Conservation (phyloP, 192 early-diverging fungal species). For the Coemansia aciculifera region DNA sequence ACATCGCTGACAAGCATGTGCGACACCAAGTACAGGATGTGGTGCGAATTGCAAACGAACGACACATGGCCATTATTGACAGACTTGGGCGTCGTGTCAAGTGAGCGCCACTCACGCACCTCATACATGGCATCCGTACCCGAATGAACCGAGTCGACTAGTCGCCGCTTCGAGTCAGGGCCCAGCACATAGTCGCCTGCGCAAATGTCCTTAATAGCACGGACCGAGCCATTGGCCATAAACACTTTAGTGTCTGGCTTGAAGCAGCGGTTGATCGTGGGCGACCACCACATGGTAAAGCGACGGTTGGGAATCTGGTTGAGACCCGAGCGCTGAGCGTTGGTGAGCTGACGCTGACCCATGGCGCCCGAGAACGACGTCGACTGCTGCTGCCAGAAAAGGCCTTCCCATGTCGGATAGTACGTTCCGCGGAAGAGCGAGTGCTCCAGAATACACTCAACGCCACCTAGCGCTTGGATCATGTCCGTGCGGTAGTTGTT, state of each 20-base stretch:
- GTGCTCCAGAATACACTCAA: constrained; percentile 98
- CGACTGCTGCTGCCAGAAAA: constrained; percentile 91
- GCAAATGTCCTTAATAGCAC: constrained; percentile 20
- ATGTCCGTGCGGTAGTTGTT: constrained; percentile 99
- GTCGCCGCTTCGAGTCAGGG: constrained; percentile 24
- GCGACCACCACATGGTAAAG: constrained; percentile 99
- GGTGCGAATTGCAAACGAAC: constrained; percentile 30
- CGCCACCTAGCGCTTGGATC: constrained; percentile 98
- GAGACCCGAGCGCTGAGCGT: constrained; percentile 95
- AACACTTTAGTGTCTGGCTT: constrained; percentile 58
- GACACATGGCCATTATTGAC: neutral
- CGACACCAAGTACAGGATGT: constrained; percentile 29
- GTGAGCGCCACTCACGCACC: constrained; percentile 12
- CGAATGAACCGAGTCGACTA: constrained; percentile 20
- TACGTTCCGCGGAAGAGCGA: constrained; percentile 98
- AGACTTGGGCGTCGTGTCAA: neutral
- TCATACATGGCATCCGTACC: constrained; percentile 31
- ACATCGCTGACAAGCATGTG: neutral
- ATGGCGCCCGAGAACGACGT: constrained; percentile 78
- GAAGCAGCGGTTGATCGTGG: constrained; percentile 87
- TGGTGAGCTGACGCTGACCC: constrained; percentile 98
- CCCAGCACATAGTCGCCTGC: constrained; percentile 33
- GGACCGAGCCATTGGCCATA: constrained; percentile 51
- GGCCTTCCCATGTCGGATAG: constrained; percentile 97
- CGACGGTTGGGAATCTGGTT: constrained; percentile 99